Evolutionary conservation across 2,329 filamentous ascomycete species (phyloP), one percentile per base, ranked within the genome.

Genomic region (Hypoxylon sp.): DNA sequence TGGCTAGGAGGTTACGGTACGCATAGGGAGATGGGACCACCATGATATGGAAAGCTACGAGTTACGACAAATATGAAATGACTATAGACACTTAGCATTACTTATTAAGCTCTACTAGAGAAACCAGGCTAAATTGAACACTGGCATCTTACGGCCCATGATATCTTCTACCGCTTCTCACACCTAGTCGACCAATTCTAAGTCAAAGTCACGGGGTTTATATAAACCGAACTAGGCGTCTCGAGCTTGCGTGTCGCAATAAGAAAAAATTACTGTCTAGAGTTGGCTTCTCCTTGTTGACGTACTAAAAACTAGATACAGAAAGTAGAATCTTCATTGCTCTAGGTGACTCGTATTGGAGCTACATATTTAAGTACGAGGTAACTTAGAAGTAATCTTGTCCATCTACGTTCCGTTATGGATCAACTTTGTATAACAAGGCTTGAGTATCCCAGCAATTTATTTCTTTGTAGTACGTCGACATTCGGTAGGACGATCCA

Each of bases 11-110:
- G 17, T n/a, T 30, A 36, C 19, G 17, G 25, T 28, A 7, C 23
- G 32, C 7, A 4, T 32, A 5, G 46, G 30, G 17, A 48, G n/a
- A 28, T 7, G 23, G 48, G 36, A 7, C n/a, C 23, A 52, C 28
- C 28, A 55, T 56, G 23, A 46, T 17, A 59, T 41, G 23, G 45
- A 23, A 48, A 17, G 2, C 59, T 41, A 69, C 32, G 67, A 61
- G 13, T 62, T 61, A 67, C 36, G 67, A 62, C 38, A 59, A 25
- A 28, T 28, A 53, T 55, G 30, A 58, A 30, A 36, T 19, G 4
- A 17, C 17, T n/a, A 53, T 59, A 59, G 62, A 66, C 23, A 30
- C 30, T 34, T 53, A 14, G 46, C 53, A 56, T 59, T 28, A 51
- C 23, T 45, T 50, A 38, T 30, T 51, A 21, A 11, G 49, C 32